Percentiles rank a stretch among this genome's conserved stretches.
These are phyloP conservation scores for Eustoma russellianum DNA, from an alignment of 257 asterid species.

Conservation along the genomic window DNA sequence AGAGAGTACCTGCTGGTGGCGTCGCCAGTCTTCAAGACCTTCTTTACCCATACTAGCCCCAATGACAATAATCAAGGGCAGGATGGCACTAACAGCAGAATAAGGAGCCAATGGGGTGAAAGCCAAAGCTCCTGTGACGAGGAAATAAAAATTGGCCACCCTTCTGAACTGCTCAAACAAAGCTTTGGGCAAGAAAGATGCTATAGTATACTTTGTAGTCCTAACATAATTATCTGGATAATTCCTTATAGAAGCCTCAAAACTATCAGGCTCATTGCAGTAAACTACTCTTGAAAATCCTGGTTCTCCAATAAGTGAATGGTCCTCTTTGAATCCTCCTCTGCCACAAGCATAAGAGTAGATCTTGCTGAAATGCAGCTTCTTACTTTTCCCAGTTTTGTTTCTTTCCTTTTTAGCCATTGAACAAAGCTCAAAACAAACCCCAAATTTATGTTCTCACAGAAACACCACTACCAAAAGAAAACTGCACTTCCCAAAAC, in stretches of 20 bases:
- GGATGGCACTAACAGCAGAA: slow-evolving; percentile 52
- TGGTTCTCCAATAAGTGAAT: slow-evolving; percentile 71
- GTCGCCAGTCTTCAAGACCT: slow-evolving; percentile 68
- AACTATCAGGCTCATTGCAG: slow-evolving; percentile 58
- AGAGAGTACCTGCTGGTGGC: slow-evolving; percentile 57
- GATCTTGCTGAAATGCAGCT: slow-evolving; percentile 68
- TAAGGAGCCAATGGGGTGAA: slow-evolving; percentile 73
- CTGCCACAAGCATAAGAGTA: slow-evolving; percentile 61
- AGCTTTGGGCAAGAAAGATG: slow-evolving; percentile 74
- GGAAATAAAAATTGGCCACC: slow-evolving; percentile 83
- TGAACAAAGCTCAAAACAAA: not conserved
- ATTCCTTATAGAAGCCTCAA: slow-evolving; percentile 29
- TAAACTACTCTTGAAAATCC: slow-evolving; percentile 82
- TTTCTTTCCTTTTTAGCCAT: slow-evolving; percentile 20
- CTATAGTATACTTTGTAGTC: slow-evolving; percentile 67
- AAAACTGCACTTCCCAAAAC: not conserved
- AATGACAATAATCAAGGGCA: slow-evolving; percentile 59
- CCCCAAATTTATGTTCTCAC: not conserved
- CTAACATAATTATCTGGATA: slow-evolving; percentile 66
- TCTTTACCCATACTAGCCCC: slow-evolving; percentile 82
- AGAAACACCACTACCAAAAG: not conserved
- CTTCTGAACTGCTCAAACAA: slow-evolving; percentile 95
- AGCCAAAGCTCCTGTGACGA: slow-evolving; percentile 56
- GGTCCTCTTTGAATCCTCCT: slow-evolving; percentile 42
- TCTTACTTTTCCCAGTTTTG: slow-evolving; percentile 43